phyloP scores from a whole-genome alignment of 2,329 filamentous ascomycete genomes.

The Lecanosticta acicola region DNA sequence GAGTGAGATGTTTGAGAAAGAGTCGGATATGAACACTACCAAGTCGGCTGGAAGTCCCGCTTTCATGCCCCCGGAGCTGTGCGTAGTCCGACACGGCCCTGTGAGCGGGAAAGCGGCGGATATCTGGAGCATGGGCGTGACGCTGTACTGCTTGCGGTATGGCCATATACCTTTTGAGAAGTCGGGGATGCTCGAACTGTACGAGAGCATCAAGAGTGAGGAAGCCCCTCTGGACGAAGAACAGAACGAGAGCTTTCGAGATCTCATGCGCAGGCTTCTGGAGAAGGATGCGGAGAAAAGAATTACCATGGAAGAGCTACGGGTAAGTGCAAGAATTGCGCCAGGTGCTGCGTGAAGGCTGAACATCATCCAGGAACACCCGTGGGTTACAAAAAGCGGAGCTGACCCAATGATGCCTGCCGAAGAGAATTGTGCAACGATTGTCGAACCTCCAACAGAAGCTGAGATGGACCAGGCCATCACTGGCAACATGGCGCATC shows the following conservation, averaged over 20 bases:
- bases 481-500: conserved; percentile 78
- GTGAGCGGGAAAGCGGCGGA: conserved; percentile 86
- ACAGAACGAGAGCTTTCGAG: conserved; percentile 62
- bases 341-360: conserved; percentile 15
- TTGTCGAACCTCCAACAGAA: conserved; percentile 79
- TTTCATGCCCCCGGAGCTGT: conserved; percentile 89
- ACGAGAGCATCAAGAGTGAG: conserved; percentile 77
- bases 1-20: conserved; percentile 94
- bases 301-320: conserved; percentile 74
- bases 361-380: conserved; percentile 60
- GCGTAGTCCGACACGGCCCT: conserved; percentile 76
- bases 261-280: conserved; percentile 68
- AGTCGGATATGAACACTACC: conserved; percentile 77
- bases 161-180: conserved; percentile 82
- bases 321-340: too few relatives aligned
- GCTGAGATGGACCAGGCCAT: conserved; percentile 88
- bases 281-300: conserved; percentile 80
- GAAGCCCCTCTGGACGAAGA: conserved; percentile 56
- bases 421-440: conserved; percentile 78
- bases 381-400: conserved; percentile 84
- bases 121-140: conserved; percentile 98
- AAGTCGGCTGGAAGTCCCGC: conserved; percentile 94
- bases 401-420: conserved; percentile 70
- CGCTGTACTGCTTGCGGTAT: conserved; percentile 86
- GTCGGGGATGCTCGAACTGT: conserved; percentile 74